Percentiles rank a stretch among this genome's conserved stretches.
phyloP scores from a whole-genome alignment of 2,329 filamentous ascomycete species.

The Alternaria tenuissima region DNA sequence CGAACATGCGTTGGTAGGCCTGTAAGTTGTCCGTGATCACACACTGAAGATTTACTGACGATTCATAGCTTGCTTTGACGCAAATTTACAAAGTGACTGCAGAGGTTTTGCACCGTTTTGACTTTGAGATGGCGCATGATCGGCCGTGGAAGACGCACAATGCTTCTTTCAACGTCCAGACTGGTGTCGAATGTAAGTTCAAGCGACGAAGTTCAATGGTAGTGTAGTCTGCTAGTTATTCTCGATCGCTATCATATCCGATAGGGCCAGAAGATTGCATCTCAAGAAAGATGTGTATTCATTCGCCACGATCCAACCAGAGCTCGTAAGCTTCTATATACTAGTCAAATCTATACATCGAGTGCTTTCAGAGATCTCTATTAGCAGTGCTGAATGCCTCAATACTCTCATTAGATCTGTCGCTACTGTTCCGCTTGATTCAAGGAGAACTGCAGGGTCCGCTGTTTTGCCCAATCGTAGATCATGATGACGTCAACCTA shows the following conservation, averaged over 20 bases:
- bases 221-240: background rate
- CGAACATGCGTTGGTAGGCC: conserved; percentile 70
- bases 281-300: background rate
- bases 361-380: background rate
- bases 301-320: background rate
- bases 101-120: conserved; percentile 28
- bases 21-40: conserved; percentile 42
- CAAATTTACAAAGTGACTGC: conserved; percentile 35
- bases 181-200: conserved; percentile 23
- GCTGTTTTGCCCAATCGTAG: conserved; percentile 7
- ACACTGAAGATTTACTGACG: background rate
- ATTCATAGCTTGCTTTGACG: conserved; percentile 14
- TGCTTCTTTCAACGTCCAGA: conserved; percentile 30
- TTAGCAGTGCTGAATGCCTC: background rate
- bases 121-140: conserved; percentile 30
- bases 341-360: background rate
- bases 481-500: conserved; percentile 18
- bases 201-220: conserved; percentile 2
- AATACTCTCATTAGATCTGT: background rate
- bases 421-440: background rate
- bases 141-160: conserved; percentile 31
- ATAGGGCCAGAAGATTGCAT: background rate
- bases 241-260: background rate
- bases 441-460: background rate
- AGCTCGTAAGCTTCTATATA: background rate